Evolutionary conservation across 2,329 filamentous ascomycete species (phyloP).

Genomic region (Zymoseptoria passerinii): DNA sequence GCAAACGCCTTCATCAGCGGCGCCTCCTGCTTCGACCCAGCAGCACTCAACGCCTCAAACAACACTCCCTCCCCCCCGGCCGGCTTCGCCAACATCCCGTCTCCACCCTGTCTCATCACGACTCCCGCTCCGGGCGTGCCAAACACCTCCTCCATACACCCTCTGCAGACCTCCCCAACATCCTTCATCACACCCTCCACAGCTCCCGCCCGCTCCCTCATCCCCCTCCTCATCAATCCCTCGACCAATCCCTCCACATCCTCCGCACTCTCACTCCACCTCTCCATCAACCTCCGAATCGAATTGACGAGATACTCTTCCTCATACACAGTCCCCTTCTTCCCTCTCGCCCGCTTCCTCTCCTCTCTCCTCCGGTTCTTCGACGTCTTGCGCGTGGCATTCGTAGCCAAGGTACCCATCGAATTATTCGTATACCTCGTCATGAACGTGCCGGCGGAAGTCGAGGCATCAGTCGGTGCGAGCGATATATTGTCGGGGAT

Average conservation of each 20-base stretch:
- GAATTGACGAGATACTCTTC: slow-evolving; percentile 94
- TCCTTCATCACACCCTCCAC: slow-evolving; percentile 67
- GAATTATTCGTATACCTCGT: slow-evolving; percentile 79
- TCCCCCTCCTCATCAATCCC: slow-evolving; percentile 67
- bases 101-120: slow-evolving; percentile 12
- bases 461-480: slow-evolving; percentile 75
- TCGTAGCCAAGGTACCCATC: slow-evolving; percentile 61
- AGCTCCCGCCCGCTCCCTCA: slow-evolving; percentile 78
- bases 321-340: slow-evolving; percentile 96
- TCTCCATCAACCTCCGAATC: slow-evolving; percentile 71
- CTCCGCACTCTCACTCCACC: slow-evolving; percentile 62
- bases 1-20: slow-evolving; percentile 48
- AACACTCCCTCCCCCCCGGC: slow-evolving; percentile 39
- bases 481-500: slow-evolving; percentile 89
- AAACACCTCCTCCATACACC: slow-evolving; percentile 65
- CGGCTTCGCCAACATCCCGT: slow-evolving; percentile 24
- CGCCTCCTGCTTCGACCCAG: slow-evolving; percentile 32
- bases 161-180: slow-evolving; percentile 60
- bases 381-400: slow-evolving; percentile 67
- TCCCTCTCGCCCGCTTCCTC: slow-evolving; percentile 85
- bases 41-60: slow-evolving; percentile 37
- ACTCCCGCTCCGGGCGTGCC: slow-evolving; percentile 25
- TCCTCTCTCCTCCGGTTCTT: slow-evolving; percentile 88
- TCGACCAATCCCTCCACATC: slow-evolving; percentile 70
- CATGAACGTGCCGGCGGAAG: slow-evolving; percentile 69